These are phyloP conservation scores for Hypoxylon fuscum DNA, from an alignment of 495 filamentous ascomycete species.

Conservation along the genomic window DNA sequence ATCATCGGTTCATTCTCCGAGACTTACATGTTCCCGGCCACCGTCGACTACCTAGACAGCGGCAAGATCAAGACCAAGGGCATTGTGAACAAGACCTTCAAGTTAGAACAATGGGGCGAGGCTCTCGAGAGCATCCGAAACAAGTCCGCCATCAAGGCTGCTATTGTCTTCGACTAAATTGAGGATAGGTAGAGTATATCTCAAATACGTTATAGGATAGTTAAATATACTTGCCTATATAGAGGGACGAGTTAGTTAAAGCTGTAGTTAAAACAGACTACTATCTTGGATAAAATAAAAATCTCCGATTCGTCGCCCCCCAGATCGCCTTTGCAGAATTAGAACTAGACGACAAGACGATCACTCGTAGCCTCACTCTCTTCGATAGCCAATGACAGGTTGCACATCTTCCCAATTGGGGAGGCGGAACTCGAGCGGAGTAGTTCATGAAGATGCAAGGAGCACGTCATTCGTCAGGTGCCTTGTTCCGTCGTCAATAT, in stretches of 20 bases:
- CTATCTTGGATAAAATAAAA: slow-evolving; percentile 28
- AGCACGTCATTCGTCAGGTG: slow-evolving; percentile 21
- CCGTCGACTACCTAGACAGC: slow-evolving; percentile 73
- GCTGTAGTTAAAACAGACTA: slow-evolving; percentile 29
- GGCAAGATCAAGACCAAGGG: slow-evolving; percentile 69
- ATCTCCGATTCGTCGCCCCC: slow-evolving; percentile 18
- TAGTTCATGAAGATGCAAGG: slow-evolving; percentile 9
- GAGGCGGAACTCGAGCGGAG: slow-evolving; percentile 16
- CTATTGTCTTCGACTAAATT: slow-evolving; percentile 70
- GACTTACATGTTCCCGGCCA: slow-evolving; percentile 77
- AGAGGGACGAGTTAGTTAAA: slow-evolving; percentile 1
- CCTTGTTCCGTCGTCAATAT: slow-evolving; percentile 28
- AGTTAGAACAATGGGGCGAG: slow-evolving; percentile 62
- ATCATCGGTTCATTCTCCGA: slow-evolving; percentile 76
- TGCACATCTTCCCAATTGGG: slow-evolving; percentile 19
- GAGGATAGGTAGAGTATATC: too few relatives aligned
- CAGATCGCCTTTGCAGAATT: not conserved
- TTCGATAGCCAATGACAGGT: slow-evolving; percentile 19
- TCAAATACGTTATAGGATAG: not conserved
- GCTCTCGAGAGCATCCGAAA: slow-evolving; percentile 66
- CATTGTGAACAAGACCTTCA: slow-evolving; percentile 64
- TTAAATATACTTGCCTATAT: not conserved
- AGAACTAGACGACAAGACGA: slow-evolving; percentile 3
- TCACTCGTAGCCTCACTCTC: not conserved
- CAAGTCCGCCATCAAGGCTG: slow-evolving; percentile 77